Base-by-base conservation (phyloP, 129 eudicot species). In the Rutidosis leptorrhynchoides region DNA sequence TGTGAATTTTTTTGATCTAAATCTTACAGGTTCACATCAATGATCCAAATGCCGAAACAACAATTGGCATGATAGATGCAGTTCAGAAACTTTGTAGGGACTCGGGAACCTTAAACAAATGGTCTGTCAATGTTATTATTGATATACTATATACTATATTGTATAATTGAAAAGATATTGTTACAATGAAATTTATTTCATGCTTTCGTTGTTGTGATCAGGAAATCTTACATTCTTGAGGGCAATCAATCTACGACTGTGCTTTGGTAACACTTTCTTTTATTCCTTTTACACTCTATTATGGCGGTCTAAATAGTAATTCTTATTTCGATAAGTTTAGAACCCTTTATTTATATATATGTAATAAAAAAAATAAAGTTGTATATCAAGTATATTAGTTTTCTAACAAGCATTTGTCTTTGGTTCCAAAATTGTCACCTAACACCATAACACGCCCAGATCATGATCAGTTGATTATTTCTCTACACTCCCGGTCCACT, bases 11-110 rank as follows among this genome's bases (percentile, higher is more conserved):
- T 20, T 21, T 2, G n/a, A 59, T 27, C 28, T 58, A 58, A 3
- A 25, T 43, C n/a, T 5, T 37, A 21, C 78, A 93, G 98, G 76
- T 93, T 77, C 87, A 84, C 72, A 81, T 80, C 42, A 28, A 27
- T 29, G 63, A 58, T 28, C 63, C 63, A 26, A 58, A 58, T 58
- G 42, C 63, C 63, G n/a, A 58, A 58, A 58, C 42, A 58, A 58
- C 63, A 27, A 27, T 58, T 28, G 16, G 22, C 37, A 58, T 21
- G 37, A 58, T 58, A 6, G 64, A 58, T 14, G 64, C 24, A 15
- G 64, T n/a, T 28, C 43, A 29, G 43, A 58, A 58, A 20, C 17
- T 26, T 16, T 58, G 64, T 43, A 58, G 3, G 40, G 64, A 58
- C 64, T 58, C 43, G 1, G 64, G 64, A 28, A 58, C 42, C 15